Percentiles rank a stretch among this genome's conserved stretches.
phyloP scores from a whole-genome alignment of 2,329 filamentous ascomycete species.

The Fonsecaea pedrosoi region DNA sequence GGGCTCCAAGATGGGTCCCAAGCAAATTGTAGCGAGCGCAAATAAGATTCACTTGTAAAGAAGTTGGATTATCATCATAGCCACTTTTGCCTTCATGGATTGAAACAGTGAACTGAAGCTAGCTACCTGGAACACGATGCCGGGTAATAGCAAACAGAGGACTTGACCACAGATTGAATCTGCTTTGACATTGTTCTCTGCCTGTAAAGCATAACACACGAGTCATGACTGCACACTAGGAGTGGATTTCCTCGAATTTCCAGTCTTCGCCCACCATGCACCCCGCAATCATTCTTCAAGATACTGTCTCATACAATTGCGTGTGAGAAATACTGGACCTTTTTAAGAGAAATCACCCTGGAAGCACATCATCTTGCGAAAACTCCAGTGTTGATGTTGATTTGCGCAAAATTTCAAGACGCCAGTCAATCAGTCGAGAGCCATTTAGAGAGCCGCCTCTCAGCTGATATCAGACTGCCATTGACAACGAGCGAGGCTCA shows the following conservation, averaged over 20 bases:
- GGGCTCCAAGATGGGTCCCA: constrained; percentile 69
- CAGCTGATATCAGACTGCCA: constrained; percentile 3
- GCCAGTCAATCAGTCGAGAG: constrained; percentile 18
- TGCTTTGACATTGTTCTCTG: constrained; percentile 18
- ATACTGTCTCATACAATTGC: constrained; percentile 18
- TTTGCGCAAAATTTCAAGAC: constrained; percentile 21
- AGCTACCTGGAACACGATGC: neutral
- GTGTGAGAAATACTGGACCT: constrained; percentile 17
- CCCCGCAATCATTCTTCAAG: constrained; percentile 5
- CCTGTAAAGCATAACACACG: constrained; percentile 14
- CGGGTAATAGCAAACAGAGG: neutral
- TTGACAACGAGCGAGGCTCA: constrained; percentile 9
- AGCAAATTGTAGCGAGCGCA: constrained; percentile 46
- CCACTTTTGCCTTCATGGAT: constrained; percentile 2
- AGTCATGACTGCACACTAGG: constrained; percentile 13
- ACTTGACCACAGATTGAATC: constrained; percentile 3
- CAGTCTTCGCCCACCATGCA: constrained; percentile 14
- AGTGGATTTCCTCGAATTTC: constrained; percentile 6
- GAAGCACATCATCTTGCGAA: constrained; percentile 18
- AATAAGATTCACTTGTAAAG: neutral
- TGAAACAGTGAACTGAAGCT: neutral
- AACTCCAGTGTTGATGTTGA: constrained; percentile 22
- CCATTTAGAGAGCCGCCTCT: constrained; percentile 7
- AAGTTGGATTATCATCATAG: neutral
- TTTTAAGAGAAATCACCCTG: constrained; percentile 14